Evolutionary conservation across 2,329 filamentous ascomycete species (phyloP).

Genomic region (Pseudopithomyces chartarum): DNA sequence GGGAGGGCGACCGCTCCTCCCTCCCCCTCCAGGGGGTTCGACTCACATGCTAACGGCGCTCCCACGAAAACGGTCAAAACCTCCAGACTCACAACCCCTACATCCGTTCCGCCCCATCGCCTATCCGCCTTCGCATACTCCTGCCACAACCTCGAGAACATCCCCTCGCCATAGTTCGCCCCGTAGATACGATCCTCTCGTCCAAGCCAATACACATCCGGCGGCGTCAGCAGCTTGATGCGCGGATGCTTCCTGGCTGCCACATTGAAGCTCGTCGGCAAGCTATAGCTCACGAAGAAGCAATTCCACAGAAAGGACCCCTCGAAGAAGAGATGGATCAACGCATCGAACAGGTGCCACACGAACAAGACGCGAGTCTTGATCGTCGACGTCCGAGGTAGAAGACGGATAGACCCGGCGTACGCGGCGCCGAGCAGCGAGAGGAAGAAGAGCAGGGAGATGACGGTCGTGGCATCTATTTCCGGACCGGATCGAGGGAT

Average conservation of each 20-base stretch:
- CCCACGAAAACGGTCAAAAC: constrained; percentile 65
- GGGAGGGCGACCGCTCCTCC: background rate
- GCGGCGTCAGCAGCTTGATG: constrained; percentile 50
- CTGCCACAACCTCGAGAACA: constrained; percentile 64
- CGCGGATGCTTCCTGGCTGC: constrained; percentile 30
- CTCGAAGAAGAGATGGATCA: constrained; percentile 91
- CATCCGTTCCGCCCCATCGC: constrained; percentile 64
- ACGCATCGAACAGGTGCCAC: constrained; percentile 92
- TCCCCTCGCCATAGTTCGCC: constrained; percentile 59
- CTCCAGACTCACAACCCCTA: constrained; percentile 64
- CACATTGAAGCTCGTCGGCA: constrained; percentile 47
- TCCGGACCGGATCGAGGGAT: constrained; percentile 55
- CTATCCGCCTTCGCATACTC: constrained; percentile 69
- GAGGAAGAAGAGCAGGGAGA: constrained; percentile 60
- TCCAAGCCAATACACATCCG: constrained; percentile 59
- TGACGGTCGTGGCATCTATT: constrained; percentile 57
- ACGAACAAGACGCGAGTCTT: constrained; percentile 80
- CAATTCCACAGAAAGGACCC: constrained; percentile 92
- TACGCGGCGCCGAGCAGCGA: constrained; percentile 61
- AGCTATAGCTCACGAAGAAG: constrained; percentile 71
- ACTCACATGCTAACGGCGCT: constrained; percentile 57
- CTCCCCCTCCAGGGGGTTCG: too few relatives aligned
- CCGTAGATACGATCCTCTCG: constrained; percentile 62
- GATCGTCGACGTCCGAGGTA: constrained; percentile 59
- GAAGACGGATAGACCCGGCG: constrained; percentile 52